Base-by-base conservation (phyloP, 2,329 filamentous ascomycete species). In the Fusarium anthophilum region DNA sequence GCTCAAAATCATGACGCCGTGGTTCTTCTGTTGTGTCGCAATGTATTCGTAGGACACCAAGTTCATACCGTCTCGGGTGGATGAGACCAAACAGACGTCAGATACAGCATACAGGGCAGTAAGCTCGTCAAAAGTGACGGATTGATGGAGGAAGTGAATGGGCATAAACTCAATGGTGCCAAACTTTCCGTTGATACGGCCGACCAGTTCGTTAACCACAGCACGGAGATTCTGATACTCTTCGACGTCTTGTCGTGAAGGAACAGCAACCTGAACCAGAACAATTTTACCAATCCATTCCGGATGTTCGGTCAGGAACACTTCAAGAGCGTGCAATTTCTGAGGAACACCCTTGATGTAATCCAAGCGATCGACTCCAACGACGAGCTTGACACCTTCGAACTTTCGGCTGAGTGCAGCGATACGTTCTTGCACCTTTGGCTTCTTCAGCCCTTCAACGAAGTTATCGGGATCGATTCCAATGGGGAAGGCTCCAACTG, bases 281-380 rank as follows among this genome's bases (percentile, higher is more conserved):
- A 98, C 95, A 28, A 98, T 95, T 83, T 98, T 97, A 76, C 96
- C 96, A 70, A 98, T 96, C 95, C 95, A 98, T 82, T 98, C 96
- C 0, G 96, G 96, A 79, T 99, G 95, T 79, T 98, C 96, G 1
- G 95, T 97, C 38, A 99, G 87, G 86, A 99, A 98, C 8, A 98
- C 94, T 82, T 99, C 96, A 47, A 98, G 90, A 5, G 96, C 96
- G 80, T 98, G 96, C 15, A 99, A 87, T 83, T 99, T 99, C 83
- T 99, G 96, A 0, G 96, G 96, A 15, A 99, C 95, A 72, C 96
- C 96, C 85, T 98, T 98, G 90, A 98, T 98, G 84, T 99, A 98
- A 83, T 99, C 96, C 57, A 98, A 89, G 56, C 96, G 93, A 82
- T 99, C 96, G 58, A 98, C 96, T 72, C 96, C 96, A 43, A 98